phyloP scores from a whole-genome alignment of 805 yeast genomes.

The Schizosaccharomyces octosporus region DNA sequence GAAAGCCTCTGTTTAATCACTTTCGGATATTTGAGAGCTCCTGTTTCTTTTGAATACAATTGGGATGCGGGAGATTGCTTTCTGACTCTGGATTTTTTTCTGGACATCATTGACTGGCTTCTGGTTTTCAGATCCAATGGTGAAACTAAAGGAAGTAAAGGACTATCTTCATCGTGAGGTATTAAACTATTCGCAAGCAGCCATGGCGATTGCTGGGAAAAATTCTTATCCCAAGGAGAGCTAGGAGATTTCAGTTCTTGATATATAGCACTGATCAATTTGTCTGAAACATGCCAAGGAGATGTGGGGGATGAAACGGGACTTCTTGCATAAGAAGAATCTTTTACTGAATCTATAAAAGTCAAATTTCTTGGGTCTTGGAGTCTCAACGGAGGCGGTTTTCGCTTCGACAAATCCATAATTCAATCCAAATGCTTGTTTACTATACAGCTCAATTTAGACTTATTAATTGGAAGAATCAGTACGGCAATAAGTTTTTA shows the following conservation, averaged over 20 bases:
- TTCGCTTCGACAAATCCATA: not conserved
- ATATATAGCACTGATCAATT: not conserved
- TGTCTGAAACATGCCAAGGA: not conserved
- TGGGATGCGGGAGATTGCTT: too few relatives aligned
- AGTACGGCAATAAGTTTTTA: too few relatives aligned
- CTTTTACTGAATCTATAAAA: not conserved
- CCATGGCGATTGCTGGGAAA: not conserved
- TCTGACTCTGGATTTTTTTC: too few relatives aligned
- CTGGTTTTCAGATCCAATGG: not conserved
- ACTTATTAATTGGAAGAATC: too few relatives aligned
- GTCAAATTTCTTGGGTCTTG: not conserved
- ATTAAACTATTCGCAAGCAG: not conserved
- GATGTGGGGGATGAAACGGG: not conserved
- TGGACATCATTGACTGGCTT: too few relatives aligned
- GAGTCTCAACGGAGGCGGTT: not conserved
- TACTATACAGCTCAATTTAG: not conserved
- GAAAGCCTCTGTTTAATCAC: too few relatives aligned
- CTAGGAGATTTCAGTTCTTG: not conserved
- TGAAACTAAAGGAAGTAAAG: not conserved
- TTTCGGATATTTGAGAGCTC: too few relatives aligned
- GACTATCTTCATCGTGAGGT: not conserved
- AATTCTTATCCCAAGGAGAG: not conserved
- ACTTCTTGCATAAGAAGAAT: not conserved
- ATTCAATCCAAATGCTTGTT: not conserved
- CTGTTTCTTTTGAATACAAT: too few relatives aligned